phyloP scores from a whole-genome alignment of 176 grass and related monocot species.

The Oryza rufipogon region DNA sequence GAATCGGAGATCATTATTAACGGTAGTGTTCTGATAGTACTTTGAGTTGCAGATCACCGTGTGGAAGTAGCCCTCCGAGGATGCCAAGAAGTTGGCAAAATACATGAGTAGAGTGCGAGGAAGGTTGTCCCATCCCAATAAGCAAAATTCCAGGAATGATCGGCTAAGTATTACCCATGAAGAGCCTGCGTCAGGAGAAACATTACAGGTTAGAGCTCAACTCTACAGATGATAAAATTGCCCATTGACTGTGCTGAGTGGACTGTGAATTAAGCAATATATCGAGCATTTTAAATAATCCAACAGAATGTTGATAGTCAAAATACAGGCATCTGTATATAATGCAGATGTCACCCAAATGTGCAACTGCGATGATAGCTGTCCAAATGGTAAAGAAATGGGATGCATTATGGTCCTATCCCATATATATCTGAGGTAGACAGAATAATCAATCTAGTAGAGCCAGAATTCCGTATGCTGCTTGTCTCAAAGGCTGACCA shows the following conservation, averaged over 20 bases:
- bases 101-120: constrained; percentile 94
- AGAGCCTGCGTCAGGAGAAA: constrained; percentile 57
- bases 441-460: not conserved
- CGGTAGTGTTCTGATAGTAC: constrained; percentile 91
- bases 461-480: not conserved
- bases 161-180: constrained; percentile 82
- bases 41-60: constrained; percentile 98
- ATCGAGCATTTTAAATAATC: not conserved
- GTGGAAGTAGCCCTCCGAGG: constrained; percentile 93
- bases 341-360: not conserved
- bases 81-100: constrained; percentile 86
- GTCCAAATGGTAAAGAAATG: not conserved
- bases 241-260: not conserved
- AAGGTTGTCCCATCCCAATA: constrained; percentile 91
- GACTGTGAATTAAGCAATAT: not conserved
- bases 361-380: not conserved
- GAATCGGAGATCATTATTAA: constrained; percentile 80
- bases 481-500: not conserved
- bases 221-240: constrained; percentile 2
- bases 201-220: constrained; percentile 17
- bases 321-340: not conserved
- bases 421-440: not conserved
- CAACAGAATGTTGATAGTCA: not conserved
- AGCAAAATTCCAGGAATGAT: constrained; percentile 88
- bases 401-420: not conserved